Evolutionary conservation across 257 asterid genomes (phyloP), one percentile per base, ranked within the genome.

Genomic region (Nicotiana tabacum): DNA sequence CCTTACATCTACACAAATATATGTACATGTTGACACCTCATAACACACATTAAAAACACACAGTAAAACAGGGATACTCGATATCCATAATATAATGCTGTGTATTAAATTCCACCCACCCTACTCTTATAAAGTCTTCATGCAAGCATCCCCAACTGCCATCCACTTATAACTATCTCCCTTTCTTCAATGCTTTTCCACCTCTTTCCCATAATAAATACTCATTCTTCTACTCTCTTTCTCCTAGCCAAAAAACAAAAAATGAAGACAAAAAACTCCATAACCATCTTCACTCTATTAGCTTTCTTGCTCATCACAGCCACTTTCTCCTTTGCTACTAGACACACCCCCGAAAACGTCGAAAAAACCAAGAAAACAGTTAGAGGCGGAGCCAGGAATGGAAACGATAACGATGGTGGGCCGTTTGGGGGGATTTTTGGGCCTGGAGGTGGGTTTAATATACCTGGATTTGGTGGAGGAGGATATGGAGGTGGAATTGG

Each of bases 401-500:
- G 67, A 1, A 61, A 51, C 18, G 77, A 39, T 60, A 13, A 9
- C 4, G 89, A 46, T 4, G 74, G 33, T 4, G 83, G 81, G 3
- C 90, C 91, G 30, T 80, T 62, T 6, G 88, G 91, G 68, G 95
- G 93, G 9, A 82, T 80, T 81, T 85, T 85, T 4, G 90, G 91
- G 1, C 90, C 96, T 2, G 97, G 93, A 3, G 79, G 84, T 5
- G 93, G 94, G 57, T 92, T 90, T 85, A 78, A 83, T 88, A 91
- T 94, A 74, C 98, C 99, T 9, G 97, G 95, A 57, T 83, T 90
- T n/a, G 94, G 91, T 18, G 91, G 89, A 2, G 96, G 96, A 1
- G 96, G 92, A 43, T 92, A 85, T 77, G 97, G 98, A 21, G 79
- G 70, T 77, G 99, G 98, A 32, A 91, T 27, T 82, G 98, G 98